Conservation (phyloP, 192 early-diverging fungal species). For the Obelidium mucronatum region DNA sequence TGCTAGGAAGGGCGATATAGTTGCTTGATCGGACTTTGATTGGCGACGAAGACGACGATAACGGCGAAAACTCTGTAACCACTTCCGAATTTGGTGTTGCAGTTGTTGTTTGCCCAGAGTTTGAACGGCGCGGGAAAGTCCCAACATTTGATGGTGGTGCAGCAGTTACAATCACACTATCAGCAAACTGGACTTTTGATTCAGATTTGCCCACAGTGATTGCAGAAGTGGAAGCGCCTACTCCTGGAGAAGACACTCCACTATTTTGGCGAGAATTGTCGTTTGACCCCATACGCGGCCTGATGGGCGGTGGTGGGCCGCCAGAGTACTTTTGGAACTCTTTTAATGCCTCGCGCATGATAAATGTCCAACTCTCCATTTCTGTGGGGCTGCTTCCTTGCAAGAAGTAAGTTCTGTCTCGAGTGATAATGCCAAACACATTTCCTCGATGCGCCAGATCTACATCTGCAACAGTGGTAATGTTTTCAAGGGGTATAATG, state of each 20-base stretch:
- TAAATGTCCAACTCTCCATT: slow-evolving; percentile 73
- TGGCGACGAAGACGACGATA: neutral
- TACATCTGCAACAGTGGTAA: slow-evolving; percentile 76
- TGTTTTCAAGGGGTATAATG: slow-evolving; percentile 73
- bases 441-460: slow-evolving; percentile 69
- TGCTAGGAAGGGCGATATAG: neutral
- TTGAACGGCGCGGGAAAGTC: no score
- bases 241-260: neutral
- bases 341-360: slow-evolving; percentile 37
- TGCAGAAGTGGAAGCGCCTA: no score
- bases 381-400: slow-evolving; percentile 61
- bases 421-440: slow-evolving; percentile 81
- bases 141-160: no score
- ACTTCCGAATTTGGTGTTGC: no score
- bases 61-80: no score
- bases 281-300: slow-evolving; percentile 1
- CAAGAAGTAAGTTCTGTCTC: slow-evolving; percentile 74
- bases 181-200: slow-evolving; percentile 32
- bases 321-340: slow-evolving; percentile 31
- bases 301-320: slow-evolving; percentile 24
- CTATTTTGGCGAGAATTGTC: neutral
- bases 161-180: slow-evolving; percentile 2
- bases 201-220: neutral
- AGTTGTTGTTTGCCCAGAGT: no score
- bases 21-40: no score